Conservation (phyloP, 2,329 filamentous ascomycete genomes). For the Sporothrix brasiliensis region DNA sequence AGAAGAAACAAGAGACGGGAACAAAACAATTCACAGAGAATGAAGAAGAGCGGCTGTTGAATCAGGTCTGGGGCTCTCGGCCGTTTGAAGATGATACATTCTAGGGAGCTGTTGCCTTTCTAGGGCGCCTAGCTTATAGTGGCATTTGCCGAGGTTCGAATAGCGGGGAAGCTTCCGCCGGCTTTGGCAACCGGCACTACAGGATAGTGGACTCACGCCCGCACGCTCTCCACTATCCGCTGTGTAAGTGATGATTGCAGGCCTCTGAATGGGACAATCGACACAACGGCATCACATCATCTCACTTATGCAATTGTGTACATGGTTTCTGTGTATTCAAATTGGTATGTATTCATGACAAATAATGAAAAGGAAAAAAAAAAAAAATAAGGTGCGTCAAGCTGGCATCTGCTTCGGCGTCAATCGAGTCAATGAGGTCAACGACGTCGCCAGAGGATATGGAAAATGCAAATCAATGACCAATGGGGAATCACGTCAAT, state of each 20-base stretch:
- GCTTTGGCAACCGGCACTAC: background rate
- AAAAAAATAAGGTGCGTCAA: slow-evolving; percentile 26
- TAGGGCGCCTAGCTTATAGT: background rate
- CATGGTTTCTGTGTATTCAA: background rate
- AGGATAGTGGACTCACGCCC: background rate
- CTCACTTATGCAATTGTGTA: background rate
- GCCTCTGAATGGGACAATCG: slow-evolving; percentile 10
- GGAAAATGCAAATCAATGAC: slow-evolving; percentile 11
- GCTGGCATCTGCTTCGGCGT: slow-evolving; percentile 23
- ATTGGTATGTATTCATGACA: background rate
- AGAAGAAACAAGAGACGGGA: background rate
- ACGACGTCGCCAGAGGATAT: slow-evolving; percentile 3
- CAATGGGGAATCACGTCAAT: slow-evolving; percentile 7
- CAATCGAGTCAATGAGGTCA: no score
- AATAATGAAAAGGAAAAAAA: background rate
- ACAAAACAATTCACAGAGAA: background rate
- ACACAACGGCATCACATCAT: background rate
- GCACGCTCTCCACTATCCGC: background rate
- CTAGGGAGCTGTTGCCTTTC: slow-evolving; percentile 1
- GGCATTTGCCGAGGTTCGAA: slow-evolving; percentile 31
- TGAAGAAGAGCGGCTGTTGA: background rate
- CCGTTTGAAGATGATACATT: background rate
- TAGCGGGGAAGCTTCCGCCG: slow-evolving; percentile 25
- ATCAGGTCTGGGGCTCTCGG: slow-evolving; percentile 8
- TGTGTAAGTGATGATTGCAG: slow-evolving; percentile 5